phyloP scores from a whole-genome alignment of 441 rosid genomes.

The Populus hybrid region DNA sequence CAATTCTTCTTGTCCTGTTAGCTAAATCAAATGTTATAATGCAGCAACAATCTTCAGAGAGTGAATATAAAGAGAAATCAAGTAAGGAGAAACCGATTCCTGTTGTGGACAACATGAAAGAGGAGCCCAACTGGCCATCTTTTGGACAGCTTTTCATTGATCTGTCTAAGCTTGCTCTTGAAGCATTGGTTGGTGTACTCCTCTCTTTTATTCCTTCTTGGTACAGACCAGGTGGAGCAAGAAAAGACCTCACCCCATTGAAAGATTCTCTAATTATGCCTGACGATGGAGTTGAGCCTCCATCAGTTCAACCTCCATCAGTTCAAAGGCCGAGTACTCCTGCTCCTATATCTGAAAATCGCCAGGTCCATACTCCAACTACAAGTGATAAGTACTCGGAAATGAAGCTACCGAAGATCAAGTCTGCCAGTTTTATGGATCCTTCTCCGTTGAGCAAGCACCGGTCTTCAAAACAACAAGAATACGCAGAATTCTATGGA shows the following conservation, averaged over 20 bases:
- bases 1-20: background rate
- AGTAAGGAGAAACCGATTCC: conserved; percentile 49
- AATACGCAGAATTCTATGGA: conserved; percentile 59
- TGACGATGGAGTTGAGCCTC: conserved; percentile 63
- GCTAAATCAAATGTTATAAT: conserved; percentile 17
- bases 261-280: conserved; percentile 70
- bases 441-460: conserved; percentile 64
- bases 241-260: conserved; percentile 55
- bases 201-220: conserved; percentile 66
- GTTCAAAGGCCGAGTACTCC: conserved; percentile 48
- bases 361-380: conserved; percentile 43
- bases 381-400: conserved; percentile 44
- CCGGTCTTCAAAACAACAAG: conserved; percentile 67
- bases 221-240: conserved; percentile 33
- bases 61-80: conserved; percentile 38
- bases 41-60: conserved; percentile 41
- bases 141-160: conserved; percentile 73
- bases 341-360: conserved; percentile 51
- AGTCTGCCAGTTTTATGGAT: conserved; percentile 63
- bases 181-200: conserved; percentile 42
- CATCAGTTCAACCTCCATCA: conserved; percentile 27
- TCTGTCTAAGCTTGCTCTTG: conserved; percentile 68
- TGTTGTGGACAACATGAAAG: conserved; percentile 38
- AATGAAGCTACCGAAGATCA: conserved; percentile 53
- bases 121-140: conserved; percentile 91